A percentile compares a stretch with the other conserved stretches of the same genome.
phyloP scores from a whole-genome alignment of 352 stramenopile genomes.

The Phytopythium ostracodes region DNA sequence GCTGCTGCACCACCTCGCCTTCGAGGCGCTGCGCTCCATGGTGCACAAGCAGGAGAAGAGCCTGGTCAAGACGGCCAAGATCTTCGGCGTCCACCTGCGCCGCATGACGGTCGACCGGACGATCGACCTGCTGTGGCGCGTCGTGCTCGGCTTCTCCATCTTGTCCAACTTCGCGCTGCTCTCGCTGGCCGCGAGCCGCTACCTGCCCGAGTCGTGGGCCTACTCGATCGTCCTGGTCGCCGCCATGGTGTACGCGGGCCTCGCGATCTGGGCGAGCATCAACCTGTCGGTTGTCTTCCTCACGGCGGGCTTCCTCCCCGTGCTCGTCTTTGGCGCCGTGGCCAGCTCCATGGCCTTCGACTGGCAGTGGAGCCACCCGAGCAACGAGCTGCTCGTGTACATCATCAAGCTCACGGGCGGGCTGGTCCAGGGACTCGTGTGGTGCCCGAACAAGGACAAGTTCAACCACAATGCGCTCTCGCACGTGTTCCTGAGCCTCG shows the following conservation, averaged over 20 bases:
- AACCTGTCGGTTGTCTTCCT: constrained; percentile 85
- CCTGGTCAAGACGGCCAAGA: constrained; percentile 51
- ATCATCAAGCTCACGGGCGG: constrained; percentile 70
- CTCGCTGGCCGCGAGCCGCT: constrained; percentile 67
- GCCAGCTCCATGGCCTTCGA: constrained; percentile 73
- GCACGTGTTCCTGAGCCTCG: constrained; percentile 80
- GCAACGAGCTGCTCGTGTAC: constrained; percentile 82
- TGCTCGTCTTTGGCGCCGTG: constrained; percentile 77
- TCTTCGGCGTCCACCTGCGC: constrained; percentile 73
- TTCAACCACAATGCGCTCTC: constrained; percentile 90
- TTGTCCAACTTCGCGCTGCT: constrained; percentile 84
- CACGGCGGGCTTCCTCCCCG: constrained; percentile 74
- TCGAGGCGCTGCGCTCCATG: constrained; percentile 66
- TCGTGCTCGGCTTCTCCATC: constrained; percentile 79
- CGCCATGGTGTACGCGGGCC: constrained; percentile 54
- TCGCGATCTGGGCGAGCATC: constrained; percentile 76
- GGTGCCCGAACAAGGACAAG: constrained; percentile 74
- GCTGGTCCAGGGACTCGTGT: constrained; percentile 78
- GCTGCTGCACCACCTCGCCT: constrained; percentile 78
- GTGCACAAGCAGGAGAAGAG: constrained; percentile 70
- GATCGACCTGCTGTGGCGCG: constrained; percentile 77
- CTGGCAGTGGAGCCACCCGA: constrained; percentile 76
- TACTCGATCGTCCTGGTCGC: constrained; percentile 71
- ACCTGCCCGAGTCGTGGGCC: constrained; percentile 70
- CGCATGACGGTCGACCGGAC: constrained; percentile 65